phyloP scores from a whole-genome alignment of 2,329 filamentous ascomycete genomes.

The Calonectria honghensis region DNA sequence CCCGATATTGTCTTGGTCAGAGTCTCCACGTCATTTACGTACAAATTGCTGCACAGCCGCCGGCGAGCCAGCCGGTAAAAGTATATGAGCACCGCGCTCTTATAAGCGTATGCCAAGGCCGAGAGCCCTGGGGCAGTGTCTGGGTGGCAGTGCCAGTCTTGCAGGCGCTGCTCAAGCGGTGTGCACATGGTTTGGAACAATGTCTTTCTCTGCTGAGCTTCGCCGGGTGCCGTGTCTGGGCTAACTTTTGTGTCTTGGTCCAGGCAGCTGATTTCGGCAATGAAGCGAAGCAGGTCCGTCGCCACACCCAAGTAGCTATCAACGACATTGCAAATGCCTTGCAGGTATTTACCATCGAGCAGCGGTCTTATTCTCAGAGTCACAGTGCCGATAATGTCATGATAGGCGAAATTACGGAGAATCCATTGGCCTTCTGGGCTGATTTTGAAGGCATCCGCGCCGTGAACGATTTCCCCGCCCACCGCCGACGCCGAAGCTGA shows the following conservation, averaged over 20 bases:
- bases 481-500: not conserved
- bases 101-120: slow-evolving; percentile 25
- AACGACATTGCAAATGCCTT: slow-evolving; percentile 2
- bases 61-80: slow-evolving; percentile 10
- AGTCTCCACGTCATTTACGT: not conserved
- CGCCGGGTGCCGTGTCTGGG: not conserved
- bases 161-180: slow-evolving; percentile 3
- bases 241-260: slow-evolving; percentile 1
- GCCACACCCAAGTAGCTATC: slow-evolving; percentile 16
- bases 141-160: slow-evolving; percentile 26
- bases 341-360: slow-evolving; percentile 2
- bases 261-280: slow-evolving; percentile 24
- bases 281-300: not conserved
- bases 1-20: not conserved
- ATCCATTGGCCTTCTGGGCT: slow-evolving; percentile 29
- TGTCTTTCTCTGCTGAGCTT: not conserved
- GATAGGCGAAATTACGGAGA: slow-evolving; percentile 33
- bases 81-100: slow-evolving; percentile 27
- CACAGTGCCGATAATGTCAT: slow-evolving; percentile 35
- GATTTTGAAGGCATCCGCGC: slow-evolving; percentile 27
- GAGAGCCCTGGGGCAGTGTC: not conserved
- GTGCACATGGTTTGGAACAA: slow-evolving; percentile 12
- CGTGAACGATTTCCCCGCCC: not conserved
- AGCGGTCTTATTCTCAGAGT: slow-evolving; percentile 19
- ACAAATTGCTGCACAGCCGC: not conserved